These are phyloP conservation scores for Tricholoma furcatifolium DNA, from an alignment of 768 basidiomycete genomes.

Conservation along the genomic window DNA sequence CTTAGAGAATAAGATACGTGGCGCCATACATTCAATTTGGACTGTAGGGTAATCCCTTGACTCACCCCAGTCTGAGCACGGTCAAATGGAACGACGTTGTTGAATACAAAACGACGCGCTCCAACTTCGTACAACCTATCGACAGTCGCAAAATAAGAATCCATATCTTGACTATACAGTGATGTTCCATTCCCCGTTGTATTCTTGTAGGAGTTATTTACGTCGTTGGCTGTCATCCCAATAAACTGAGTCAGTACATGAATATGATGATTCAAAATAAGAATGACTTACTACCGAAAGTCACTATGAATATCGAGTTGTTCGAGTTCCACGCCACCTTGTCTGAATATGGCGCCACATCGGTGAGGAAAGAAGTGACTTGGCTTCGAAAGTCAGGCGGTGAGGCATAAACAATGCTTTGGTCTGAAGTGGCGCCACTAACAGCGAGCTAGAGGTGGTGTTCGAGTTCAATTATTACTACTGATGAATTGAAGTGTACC, in stretches of 20 bases:
- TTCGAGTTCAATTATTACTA: neutral
- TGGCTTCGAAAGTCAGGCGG: slow-evolving; percentile 23
- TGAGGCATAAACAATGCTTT: slow-evolving; percentile 17
- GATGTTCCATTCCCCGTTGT: slow-evolving; percentile 17
- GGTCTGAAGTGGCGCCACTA: slow-evolving; percentile 19
- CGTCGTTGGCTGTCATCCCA: slow-evolving; percentile 18
- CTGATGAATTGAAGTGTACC: neutral
- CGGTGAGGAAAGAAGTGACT: slow-evolving; percentile 17
- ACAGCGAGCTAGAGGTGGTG: slow-evolving; percentile 17
- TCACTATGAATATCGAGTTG: slow-evolving; percentile 19
- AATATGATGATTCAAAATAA: neutral
- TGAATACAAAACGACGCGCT: slow-evolving; percentile 22
- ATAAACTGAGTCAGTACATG: too few relatives aligned
- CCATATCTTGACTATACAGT: slow-evolving; percentile 16
- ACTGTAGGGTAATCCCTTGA: slow-evolving; percentile 15
- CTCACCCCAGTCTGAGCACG: slow-evolving; percentile 17
- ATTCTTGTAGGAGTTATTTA: slow-evolving; percentile 18
- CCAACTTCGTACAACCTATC: slow-evolving; percentile 20
- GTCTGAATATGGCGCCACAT: slow-evolving; percentile 14
- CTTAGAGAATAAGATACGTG: neutral
- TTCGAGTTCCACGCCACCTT: slow-evolving; percentile 18
- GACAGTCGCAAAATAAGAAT: slow-evolving; percentile 19
- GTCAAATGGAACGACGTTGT: slow-evolving; percentile 22
- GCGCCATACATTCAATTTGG: slow-evolving; percentile 18
- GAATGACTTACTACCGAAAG: slow-evolving; percentile 21